These are phyloP conservation scores for Barnettozyma sp. DNA, from an alignment of 805 yeast genomes.

Conservation along the genomic window DNA sequence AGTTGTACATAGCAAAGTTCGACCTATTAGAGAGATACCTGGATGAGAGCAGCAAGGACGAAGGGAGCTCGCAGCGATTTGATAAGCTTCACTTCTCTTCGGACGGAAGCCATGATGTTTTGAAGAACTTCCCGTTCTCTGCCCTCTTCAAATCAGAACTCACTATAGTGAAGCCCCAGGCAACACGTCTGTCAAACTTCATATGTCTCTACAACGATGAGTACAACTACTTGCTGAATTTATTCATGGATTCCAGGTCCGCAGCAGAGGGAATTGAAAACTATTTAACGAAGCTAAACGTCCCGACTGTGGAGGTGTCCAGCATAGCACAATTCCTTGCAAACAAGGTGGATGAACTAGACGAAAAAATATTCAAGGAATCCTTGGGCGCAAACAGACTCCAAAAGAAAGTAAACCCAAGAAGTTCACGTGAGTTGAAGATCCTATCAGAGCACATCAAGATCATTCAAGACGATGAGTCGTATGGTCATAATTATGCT, in stretches of 20 bases:
- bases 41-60: conserved; percentile 12
- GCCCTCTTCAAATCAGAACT: conserved; percentile 17
- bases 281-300: conserved; percentile 9
- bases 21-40: conserved; percentile 18
- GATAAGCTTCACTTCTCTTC: conserved; percentile 14
- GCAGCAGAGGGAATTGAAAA: conserved; percentile 4
- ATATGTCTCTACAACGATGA: conserved; percentile 18
- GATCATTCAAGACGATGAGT: conserved; percentile 18
- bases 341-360: conserved; percentile 17
- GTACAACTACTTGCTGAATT: conserved; percentile 20
- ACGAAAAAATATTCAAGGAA: conserved; percentile 18
- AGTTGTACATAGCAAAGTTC: conserved; percentile 18
- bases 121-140: conserved; percentile 21
- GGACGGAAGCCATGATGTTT: conserved; percentile 4
- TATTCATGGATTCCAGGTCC: conserved; percentile 13
- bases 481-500: conserved; percentile 10
- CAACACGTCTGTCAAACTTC: conserved; percentile 9
- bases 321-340: conserved; percentile 11
- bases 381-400: conserved; percentile 18
- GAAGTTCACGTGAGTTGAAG: conserved; percentile 12
- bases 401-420: conserved; percentile 21
- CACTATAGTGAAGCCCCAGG: conserved; percentile 9
- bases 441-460: conserved; percentile 14
- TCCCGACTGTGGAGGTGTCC: conserved; percentile 6
- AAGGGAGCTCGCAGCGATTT: conserved; percentile 21